Evolutionary conservation across 75 land plant species (phyloP), one percentile per base, ranked within the genome.

Genomic region (Pinus albicaulis): DNA sequence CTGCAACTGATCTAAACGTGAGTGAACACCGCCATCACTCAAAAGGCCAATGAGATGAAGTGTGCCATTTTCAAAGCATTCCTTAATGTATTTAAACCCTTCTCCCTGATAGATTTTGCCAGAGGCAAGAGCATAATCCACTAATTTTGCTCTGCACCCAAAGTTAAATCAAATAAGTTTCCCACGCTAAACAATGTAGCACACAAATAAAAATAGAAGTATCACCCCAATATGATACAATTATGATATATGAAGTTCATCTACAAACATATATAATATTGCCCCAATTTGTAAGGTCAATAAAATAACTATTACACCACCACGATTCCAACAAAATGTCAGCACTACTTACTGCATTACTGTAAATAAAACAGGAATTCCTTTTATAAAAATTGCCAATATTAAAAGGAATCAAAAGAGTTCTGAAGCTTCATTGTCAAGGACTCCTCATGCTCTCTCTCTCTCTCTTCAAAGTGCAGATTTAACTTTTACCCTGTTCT

Each of bases 11-110:
- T 96, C 99, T 66, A 84, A 85, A 11, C 99, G 75, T 31, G 99
- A 96, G 78, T 96, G 99, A 17, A 96, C 99, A 26, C 99, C 99
- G 22, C 99, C 99, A 86, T 96, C 98, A 88, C 99, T 96, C 83
- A 96, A 80, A 36, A 96, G 80, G 5, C 99, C 99, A 82, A 96
- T 92, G 19, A 96, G 86, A 73, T 96, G 99, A 74, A 96, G 82
- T 70, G 99, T 96, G 10, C 87, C 89, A 61, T 77, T 82, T 31
- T 85, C 81, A 80, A 96, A 96, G 59, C 81, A 87, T 73, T 85
- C 84, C 73, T 89, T 80, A 62, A 96, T 89, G 80, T 96, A 96
- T 41, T 90, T 89, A 62, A 96, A 96, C 38, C 99, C 99, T 68
- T 84, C 93, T 36, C 95, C 99, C 5, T 94, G 79, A 59, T 88